A percentile compares a stretch with the other conserved stretches of the same genome.
Evolutionary conservation across 2,329 filamentous ascomycete species (phyloP).

Genomic region (Fusarium palustre): DNA sequence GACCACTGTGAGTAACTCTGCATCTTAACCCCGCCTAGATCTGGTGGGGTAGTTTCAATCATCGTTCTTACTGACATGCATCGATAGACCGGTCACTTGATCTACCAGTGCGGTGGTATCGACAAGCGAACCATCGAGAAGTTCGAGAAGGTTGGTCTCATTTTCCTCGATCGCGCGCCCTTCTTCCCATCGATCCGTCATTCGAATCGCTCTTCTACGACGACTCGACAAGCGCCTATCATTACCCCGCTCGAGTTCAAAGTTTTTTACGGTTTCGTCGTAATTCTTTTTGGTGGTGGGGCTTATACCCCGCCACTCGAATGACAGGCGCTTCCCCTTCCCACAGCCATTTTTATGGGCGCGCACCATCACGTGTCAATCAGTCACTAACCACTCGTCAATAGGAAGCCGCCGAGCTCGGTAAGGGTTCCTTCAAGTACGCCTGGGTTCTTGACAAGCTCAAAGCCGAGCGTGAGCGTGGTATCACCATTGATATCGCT

Average conservation of each 20-base stretch:
- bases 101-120: conserved; percentile 99
- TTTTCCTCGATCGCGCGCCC: conserved; percentile 34
- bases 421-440: conserved; percentile 99
- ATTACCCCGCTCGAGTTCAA: conserved; percentile 26
- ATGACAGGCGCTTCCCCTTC: conserved; percentile 22
- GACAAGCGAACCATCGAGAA: conserved; percentile 99
- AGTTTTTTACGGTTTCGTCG: conserved; percentile 34
- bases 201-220: conserved; percentile 29
- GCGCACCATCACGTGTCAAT: conserved; percentile 22
- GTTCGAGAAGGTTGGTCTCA: conserved; percentile 95
- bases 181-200: conserved; percentile 21
- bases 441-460: conserved; percentile 99
- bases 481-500: conserved; percentile 99
- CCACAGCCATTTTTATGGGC: conserved; percentile 14
- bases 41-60: conserved; percentile 10
- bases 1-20: conserved; percentile 79
- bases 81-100: conserved; percentile 81
- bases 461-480: conserved; percentile 99
- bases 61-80: conserved; percentile 45
- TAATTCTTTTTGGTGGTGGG: conserved; percentile 30
- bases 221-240: conserved; percentile 3
- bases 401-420: conserved; percentile 97
- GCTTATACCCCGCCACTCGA: conserved; percentile 39
- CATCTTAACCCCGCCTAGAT: conserved; percentile 24
- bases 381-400: conserved; percentile 36